Conservation (phyloP, 495 filamentous ascomycete species). For the Penicillium mononematosum region DNA sequence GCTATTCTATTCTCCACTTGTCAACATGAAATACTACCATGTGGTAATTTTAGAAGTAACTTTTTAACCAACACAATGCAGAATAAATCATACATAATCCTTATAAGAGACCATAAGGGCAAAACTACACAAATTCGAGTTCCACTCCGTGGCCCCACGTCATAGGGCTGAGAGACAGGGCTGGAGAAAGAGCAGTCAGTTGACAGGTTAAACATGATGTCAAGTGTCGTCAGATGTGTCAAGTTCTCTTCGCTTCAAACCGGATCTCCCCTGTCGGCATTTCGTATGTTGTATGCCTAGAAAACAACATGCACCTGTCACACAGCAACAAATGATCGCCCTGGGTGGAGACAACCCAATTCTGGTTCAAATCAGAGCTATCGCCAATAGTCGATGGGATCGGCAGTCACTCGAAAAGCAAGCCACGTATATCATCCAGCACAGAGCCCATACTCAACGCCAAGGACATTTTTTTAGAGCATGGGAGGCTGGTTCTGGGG, state of each 20-base stretch:
- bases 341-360: neutral
- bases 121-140: neutral
- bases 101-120: neutral
- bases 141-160: slow-evolving; percentile 15
- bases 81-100: neutral
- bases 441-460: neutral
- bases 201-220: slow-evolving; percentile 7
- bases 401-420: neutral
- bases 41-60: neutral
- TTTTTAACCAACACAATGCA: neutral
- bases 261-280: neutral
- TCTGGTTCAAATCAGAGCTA: slow-evolving; percentile 4
- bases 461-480: neutral
- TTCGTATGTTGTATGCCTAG: neutral
- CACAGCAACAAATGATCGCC: slow-evolving; percentile 1
- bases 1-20: neutral
- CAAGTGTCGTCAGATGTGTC: slow-evolving; percentile 7
- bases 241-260: slow-evolving; percentile 4
- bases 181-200: neutral
- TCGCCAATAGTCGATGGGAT: slow-evolving; percentile 4
- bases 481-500: slow-evolving; percentile 1
- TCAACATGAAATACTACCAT: neutral
- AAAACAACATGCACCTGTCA: slow-evolving; percentile 4
- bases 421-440: slow-evolving; percentile 6
- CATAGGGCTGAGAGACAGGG: slow-evolving; percentile 26